These are phyloP conservation scores for Xerocomus brunneocitrinus DNA, from an alignment of 768 basidiomycete species.

Conservation along the genomic window DNA sequence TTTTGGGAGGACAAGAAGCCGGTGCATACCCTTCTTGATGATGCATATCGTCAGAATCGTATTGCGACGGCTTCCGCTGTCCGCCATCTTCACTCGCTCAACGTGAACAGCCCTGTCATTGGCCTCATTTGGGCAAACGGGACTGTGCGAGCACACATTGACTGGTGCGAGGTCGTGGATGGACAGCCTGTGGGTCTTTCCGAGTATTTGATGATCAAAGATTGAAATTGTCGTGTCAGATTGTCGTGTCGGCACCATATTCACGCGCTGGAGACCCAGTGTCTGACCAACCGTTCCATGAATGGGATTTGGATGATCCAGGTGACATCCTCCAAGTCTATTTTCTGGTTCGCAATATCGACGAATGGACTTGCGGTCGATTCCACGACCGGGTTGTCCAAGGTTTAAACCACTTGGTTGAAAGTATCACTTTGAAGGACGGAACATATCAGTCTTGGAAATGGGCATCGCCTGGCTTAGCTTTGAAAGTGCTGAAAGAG, in stretches of 20 bases:
- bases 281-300: conserved; percentile 35
- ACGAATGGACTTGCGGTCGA: conserved; percentile 44
- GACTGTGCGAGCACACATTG: conserved; percentile 49
- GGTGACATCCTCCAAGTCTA: conserved; percentile 46
- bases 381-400: conserved; percentile 38
- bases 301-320: conserved; percentile 46
- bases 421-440: conserved; percentile 31
- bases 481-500: conserved; percentile 32
- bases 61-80: conserved; percentile 49
- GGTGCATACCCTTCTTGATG: conserved; percentile 42
- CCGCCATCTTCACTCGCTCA: conserved; percentile 47
- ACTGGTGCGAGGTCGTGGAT: conserved; percentile 44
- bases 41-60: conserved; percentile 55
- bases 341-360: conserved; percentile 50
- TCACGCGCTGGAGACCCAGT: conserved; percentile 17
- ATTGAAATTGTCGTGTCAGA: conserved; percentile 27
- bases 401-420: conserved; percentile 37
- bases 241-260: conserved; percentile 49
- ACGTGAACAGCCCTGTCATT: conserved; percentile 44
- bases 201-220: neutral
- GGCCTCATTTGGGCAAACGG: conserved; percentile 53
- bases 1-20: conserved; percentile 63
- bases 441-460: conserved; percentile 46
- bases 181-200: conserved; percentile 32
- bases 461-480: conserved; percentile 26